phyloP scores from a whole-genome alignment of 1,139 yeast species.

The Lodderomyces pseudojiufengensis region DNA sequence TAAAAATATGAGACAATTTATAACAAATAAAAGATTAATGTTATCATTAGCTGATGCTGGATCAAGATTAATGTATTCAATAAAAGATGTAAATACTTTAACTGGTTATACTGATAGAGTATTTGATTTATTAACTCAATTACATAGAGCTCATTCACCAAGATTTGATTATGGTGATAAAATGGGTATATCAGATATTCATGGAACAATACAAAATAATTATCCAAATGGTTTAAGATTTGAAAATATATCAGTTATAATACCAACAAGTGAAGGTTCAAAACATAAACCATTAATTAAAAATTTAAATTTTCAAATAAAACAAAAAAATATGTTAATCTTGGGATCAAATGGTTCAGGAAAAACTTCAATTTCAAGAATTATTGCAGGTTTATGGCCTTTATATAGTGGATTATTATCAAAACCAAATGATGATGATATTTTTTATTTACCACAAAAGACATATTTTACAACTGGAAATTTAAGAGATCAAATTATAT shows the following conservation, averaged over 20 bases:
- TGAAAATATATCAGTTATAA: constrained; percentile 77
- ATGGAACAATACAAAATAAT: constrained; percentile 78
- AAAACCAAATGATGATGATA: constrained; percentile 69
- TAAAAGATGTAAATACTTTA: constrained; percentile 85
- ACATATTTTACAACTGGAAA: constrained; percentile 79
- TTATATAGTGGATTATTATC: constrained; percentile 78
- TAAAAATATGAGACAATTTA: constrained; percentile 79
- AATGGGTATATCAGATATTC: constrained; percentile 52
- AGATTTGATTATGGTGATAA: constrained; percentile 61
- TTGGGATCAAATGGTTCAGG: constrained; percentile 90
- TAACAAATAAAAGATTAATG: constrained; percentile 87
- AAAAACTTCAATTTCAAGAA: constrained; percentile 80
- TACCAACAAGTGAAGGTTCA: constrained; percentile 63
- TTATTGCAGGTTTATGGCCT: constrained; percentile 92
- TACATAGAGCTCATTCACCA: constrained; percentile 79
- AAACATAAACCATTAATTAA: constrained; percentile 52
- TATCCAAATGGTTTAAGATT: constrained; percentile 72
- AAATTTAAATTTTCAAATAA: constrained; percentile 59
- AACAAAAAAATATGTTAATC: constrained; percentile 70
- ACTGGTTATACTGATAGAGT: constrained; percentile 91
- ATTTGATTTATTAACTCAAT: constrained; percentile 65
- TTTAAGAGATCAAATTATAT: constrained; percentile 81
- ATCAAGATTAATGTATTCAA: constrained; percentile 91
- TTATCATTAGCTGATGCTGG: constrained; percentile 94
- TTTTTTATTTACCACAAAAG: constrained; percentile 76